phyloP scores from a whole-genome alignment of 192 early-diverging fungal genomes.

The Mortierella antarctica region DNA sequence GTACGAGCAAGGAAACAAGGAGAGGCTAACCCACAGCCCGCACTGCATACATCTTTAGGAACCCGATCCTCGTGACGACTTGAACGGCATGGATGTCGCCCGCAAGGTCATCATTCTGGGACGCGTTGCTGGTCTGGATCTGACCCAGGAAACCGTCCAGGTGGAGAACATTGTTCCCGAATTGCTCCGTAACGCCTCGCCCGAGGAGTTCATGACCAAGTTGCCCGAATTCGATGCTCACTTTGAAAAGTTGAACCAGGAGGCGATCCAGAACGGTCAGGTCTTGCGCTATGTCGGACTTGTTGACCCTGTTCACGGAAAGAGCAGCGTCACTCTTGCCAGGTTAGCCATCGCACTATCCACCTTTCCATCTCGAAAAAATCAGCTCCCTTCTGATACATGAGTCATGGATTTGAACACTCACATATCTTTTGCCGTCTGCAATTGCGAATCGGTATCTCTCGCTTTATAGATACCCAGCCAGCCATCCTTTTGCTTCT shows the following conservation, averaged over 20 bases:
- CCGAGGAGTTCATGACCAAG: conserved; percentile 86
- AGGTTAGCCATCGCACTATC: conserved; percentile 52
- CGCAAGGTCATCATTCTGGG: conserved; percentile 94
- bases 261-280: conserved; percentile 73
- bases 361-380: not conserved
- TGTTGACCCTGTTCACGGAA: conserved; percentile 76
- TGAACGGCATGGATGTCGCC: conserved; percentile 99
- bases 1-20: not conserved
- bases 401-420: not conserved
- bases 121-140: conserved; percentile 84
- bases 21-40: not conserved
- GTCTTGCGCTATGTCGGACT: conserved; percentile 96
- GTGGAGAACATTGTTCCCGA: conserved; percentile 98
- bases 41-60: conserved; percentile 64
- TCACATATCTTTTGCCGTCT: not conserved
- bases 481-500: conserved; percentile 93
- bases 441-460: not conserved
- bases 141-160: conserved; percentile 80
- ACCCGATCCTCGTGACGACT: conserved; percentile 97
- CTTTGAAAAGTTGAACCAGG: conserved; percentile 84
- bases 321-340: conserved; percentile 82
- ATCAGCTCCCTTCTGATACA: not conserved
- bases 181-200: conserved; percentile 71
- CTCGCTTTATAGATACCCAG: conserved; percentile 68
- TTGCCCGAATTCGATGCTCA: conserved; percentile 89